phyloP scores from a whole-genome alignment of 768 basidiomycete species.

The Mycena kentingensis region DNA sequence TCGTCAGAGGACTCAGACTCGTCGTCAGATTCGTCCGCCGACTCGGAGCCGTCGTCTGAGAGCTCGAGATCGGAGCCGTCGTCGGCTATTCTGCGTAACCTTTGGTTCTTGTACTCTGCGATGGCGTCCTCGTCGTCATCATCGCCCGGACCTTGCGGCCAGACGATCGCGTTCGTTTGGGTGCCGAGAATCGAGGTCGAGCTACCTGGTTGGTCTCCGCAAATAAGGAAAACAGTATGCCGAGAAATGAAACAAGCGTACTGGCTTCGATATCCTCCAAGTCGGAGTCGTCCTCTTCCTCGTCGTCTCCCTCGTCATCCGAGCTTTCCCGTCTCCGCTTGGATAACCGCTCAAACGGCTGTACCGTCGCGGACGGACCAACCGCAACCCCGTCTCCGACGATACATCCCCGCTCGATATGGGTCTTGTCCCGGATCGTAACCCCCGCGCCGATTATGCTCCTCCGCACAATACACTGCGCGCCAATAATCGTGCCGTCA shows the following conservation, averaged over 20 bases:
- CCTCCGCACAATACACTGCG: constrained; percentile 68
- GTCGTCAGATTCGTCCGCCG: constrained; percentile 36
- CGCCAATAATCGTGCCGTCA: constrained; percentile 71
- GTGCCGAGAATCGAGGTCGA: constrained; percentile 57
- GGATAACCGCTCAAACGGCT: constrained; percentile 76
- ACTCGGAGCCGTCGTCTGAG: constrained; percentile 60
- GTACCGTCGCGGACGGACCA: constrained; percentile 68
- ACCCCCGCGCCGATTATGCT: constrained; percentile 84
- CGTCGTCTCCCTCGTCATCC: no score
- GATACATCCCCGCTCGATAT: constrained; percentile 74
- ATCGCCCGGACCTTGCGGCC: constrained; percentile 69
- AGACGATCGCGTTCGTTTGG: constrained; percentile 76
- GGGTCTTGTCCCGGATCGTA: constrained; percentile 64
- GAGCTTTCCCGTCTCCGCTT: constrained; percentile 35
- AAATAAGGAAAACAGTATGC: constrained; percentile 1
- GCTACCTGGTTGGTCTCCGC: constrained; percentile 51
- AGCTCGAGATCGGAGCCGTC: constrained; percentile 60
- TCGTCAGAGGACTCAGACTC: constrained; percentile 49
- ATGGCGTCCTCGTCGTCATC: constrained; percentile 64
- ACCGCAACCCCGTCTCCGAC: constrained; percentile 81
- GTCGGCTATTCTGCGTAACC: constrained; percentile 77
- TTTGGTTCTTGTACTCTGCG: constrained; percentile 63
- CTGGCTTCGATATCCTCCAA: constrained; percentile 68
- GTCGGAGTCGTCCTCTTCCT: constrained; percentile 57
- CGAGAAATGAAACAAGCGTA: constrained; percentile 36